Percentiles rank a stretch among this genome's conserved stretches.
Evolutionary conservation across 1,284 basidiomycete species (phyloP).

Genomic region (Cronartium quercuum): DNA sequence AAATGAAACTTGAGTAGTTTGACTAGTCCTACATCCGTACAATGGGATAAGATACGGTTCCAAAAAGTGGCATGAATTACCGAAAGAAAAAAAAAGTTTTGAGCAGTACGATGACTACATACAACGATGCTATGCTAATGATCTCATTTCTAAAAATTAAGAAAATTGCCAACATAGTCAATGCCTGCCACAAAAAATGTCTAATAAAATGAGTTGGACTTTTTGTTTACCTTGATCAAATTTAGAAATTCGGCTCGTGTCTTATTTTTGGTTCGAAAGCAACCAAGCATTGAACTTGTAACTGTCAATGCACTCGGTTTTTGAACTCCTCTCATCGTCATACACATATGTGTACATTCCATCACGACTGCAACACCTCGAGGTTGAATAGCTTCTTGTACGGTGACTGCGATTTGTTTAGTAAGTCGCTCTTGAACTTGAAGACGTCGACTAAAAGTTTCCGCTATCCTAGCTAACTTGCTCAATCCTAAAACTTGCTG

Average conservation of each 20-base stretch:
- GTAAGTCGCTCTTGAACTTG: slow-evolving; percentile 98
- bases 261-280: slow-evolving; percentile 93
- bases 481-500: slow-evolving; percentile 91
- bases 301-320: slow-evolving; percentile 94
- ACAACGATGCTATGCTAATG: too few relatives aligned
- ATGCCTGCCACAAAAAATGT: too few relatives aligned
- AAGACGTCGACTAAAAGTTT: slow-evolving; percentile 89
- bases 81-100: too few relatives aligned
- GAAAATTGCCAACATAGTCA: too few relatives aligned
- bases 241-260: slow-evolving; percentile 74
- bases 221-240: slow-evolving; percentile 41
- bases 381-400: slow-evolving; percentile 94
- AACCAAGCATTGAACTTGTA: slow-evolving; percentile 98
- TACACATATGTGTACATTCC: slow-evolving; percentile 79
- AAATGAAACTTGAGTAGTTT: too few relatives aligned
- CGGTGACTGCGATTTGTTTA: slow-evolving; percentile 91
- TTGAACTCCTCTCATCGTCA: slow-evolving; percentile 99
- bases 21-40: too few relatives aligned
- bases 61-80: too few relatives aligned
- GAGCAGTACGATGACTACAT: too few relatives aligned
- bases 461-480: slow-evolving; percentile 93
- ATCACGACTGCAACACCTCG: slow-evolving; percentile 87
- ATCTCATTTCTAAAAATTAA: too few relatives aligned
- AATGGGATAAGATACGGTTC: too few relatives aligned
- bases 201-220: too few relatives aligned